phyloP scores from a whole-genome alignment of 2,329 filamentous ascomycete genomes.

The Leptographium lundbergii region DNA sequence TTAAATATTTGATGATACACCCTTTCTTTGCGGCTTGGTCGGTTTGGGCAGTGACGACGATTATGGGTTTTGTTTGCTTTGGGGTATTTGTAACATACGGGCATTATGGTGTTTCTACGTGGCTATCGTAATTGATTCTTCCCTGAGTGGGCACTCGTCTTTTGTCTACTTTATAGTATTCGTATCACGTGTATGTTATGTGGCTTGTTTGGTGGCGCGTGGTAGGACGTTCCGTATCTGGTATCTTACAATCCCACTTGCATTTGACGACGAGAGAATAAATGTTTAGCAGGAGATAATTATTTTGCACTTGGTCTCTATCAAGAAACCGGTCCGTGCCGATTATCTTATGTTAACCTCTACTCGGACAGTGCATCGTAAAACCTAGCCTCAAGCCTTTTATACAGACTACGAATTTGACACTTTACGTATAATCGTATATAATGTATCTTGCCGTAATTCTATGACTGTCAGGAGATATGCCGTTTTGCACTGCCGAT shows the following conservation, averaged over 20 bases:
- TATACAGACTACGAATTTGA: too few relatives aligned
- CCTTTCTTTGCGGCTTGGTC: slow-evolving; percentile 13
- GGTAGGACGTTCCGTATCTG: too few relatives aligned
- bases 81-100: slow-evolving; percentile 14
- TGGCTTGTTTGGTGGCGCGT: not conserved
- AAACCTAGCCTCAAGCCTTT: not conserved
- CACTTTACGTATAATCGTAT: too few relatives aligned
- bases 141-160: not conserved
- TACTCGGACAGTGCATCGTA: not conserved
- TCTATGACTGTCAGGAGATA: too few relatives aligned
- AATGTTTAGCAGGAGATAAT: too few relatives aligned
- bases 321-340: too few relatives aligned
- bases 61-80: slow-evolving; percentile 15
- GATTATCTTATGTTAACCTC: too few relatives aligned
- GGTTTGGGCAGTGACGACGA: slow-evolving; percentile 16
- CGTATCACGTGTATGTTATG: not conserved
- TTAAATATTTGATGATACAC: slow-evolving; percentile 34
- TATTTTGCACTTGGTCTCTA: too few relatives aligned
- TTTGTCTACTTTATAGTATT: not conserved
- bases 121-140: slow-evolving; percentile 16
- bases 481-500: too few relatives aligned
- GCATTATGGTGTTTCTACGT: slow-evolving; percentile 15
- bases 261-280: too few relatives aligned
- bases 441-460: too few relatives aligned
- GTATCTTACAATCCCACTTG: too few relatives aligned